These are phyloP conservation scores for Mucor mucedo DNA, from an alignment of 371 early-diverging fungal species.

Conservation along the genomic window DNA sequence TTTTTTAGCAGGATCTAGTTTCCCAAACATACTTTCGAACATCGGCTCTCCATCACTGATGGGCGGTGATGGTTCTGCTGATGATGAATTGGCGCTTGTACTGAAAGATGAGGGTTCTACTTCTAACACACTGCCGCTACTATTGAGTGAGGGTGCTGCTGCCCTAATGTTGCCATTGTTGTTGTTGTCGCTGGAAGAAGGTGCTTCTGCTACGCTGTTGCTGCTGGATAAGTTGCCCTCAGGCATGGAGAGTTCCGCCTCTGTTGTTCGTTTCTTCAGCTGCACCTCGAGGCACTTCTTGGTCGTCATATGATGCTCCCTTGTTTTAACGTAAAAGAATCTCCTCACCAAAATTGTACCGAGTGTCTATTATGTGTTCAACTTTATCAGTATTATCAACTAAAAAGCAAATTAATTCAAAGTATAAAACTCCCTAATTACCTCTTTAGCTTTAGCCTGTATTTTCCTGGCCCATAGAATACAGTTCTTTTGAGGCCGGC, in stretches of 20 bases:
- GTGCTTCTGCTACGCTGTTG: constrained; percentile 5
- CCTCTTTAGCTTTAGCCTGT: constrained; percentile 8
- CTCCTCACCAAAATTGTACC: background rate
- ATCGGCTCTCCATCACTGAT: constrained; percentile 8
- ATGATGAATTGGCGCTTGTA: background rate
- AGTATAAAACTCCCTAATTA: background rate
- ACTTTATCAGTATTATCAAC: constrained; percentile 5
- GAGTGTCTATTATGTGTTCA: constrained; percentile 4
- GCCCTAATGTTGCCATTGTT: constrained; percentile 10
- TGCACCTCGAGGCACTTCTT: constrained; percentile 1
- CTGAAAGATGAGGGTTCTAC: background rate
- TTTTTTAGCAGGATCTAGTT: constrained; percentile 22
- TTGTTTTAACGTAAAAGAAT: constrained; percentile 2
- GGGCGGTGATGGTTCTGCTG: constrained; percentile 8
- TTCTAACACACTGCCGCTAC: constrained; percentile 8
- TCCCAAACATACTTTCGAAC: constrained; percentile 14
- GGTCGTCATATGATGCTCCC: constrained; percentile 7
- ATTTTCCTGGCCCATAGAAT: constrained; percentile 5
- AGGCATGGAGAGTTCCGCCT: constrained; percentile 3
- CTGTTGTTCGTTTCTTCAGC: constrained; percentile 6
- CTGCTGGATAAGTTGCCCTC: constrained; percentile 7
- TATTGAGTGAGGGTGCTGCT: constrained; percentile 19
- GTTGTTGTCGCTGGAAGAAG: constrained; percentile 6
- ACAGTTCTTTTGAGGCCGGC: background rate
- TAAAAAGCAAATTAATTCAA: constrained; percentile 6